phyloP scores from a whole-genome alignment of 257 asterid genomes.

The Penstemon barbatus region DNA sequence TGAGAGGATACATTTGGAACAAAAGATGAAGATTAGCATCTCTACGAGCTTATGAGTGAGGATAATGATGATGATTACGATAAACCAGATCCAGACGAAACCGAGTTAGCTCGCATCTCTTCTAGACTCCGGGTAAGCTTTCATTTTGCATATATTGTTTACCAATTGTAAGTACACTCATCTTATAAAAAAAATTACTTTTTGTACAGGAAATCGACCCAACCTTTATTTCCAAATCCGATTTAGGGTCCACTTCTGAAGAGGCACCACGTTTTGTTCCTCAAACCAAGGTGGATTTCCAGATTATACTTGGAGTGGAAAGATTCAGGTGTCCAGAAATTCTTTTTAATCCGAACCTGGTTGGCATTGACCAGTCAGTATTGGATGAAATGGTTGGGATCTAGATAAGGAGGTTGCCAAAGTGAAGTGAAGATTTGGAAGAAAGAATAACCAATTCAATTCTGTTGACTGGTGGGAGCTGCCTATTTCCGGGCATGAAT shows the following conservation, averaged over 20 bases:
- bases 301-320: conserved; percentile 82
- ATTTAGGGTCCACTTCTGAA: conserved; percentile 53
- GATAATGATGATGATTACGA: conserved; percentile 94
- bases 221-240: conserved; percentile 63
- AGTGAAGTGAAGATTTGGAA: conserved; percentile 40
- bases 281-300: conserved; percentile 85
- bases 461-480: conserved; percentile 90
- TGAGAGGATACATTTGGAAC: conserved; percentile 97
- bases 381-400: conserved; percentile 84
- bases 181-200: conserved; percentile 18
- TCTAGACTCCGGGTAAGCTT: conserved; percentile 74
- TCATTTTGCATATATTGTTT: background rate
- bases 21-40: conserved; percentile 97
- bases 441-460: conserved; percentile 71
- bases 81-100: conserved; percentile 71
- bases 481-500: conserved; percentile 72
- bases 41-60: conserved; percentile 90
- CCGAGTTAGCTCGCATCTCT: conserved; percentile 79
- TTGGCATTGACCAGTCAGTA: conserved; percentile 92
- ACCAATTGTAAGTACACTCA: background rate
- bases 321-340: conserved; percentile 94
- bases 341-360: conserved; percentile 69
- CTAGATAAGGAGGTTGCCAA: conserved; percentile 65
- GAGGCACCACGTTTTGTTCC: conserved; percentile 84
- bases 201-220: conserved; percentile 84